These are phyloP conservation scores for Lathyrus aphaca DNA, from an alignment of 306 rosid species.

Conservation along the genomic window DNA sequence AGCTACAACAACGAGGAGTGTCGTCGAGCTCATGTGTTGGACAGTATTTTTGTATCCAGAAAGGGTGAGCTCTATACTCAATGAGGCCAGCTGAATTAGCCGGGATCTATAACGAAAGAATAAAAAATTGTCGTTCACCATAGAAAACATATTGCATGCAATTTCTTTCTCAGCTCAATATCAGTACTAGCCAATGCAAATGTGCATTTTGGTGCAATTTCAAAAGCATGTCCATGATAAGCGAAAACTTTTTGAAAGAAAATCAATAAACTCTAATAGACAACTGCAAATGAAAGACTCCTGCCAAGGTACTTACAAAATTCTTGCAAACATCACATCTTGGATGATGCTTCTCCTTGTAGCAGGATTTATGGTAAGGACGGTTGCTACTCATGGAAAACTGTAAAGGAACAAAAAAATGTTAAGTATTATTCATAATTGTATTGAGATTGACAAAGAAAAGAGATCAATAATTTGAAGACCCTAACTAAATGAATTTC, in stretches of 20 bases:
- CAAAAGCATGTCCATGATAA: too few species aligned
- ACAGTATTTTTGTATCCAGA: slow-evolving; percentile 91
- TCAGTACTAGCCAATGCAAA: too few species aligned
- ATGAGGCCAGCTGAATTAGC: slow-evolving; percentile 84
- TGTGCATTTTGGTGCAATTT: too few species aligned
- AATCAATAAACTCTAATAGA: background rate
- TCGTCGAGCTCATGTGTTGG: slow-evolving; percentile 92
- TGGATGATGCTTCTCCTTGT: slow-evolving; percentile 84
- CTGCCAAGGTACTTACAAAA: slow-evolving; percentile 62
- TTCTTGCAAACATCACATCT: slow-evolving; percentile 90
- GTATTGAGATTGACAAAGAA: slow-evolving; percentile 16
- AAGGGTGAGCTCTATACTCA: slow-evolving; percentile 97
- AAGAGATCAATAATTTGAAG: slow-evolving; percentile 21
- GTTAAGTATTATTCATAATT: slow-evolving; percentile 33
- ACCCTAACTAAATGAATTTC: slow-evolving; percentile 22
- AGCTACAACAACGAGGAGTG: slow-evolving; percentile 98
- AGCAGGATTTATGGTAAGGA: slow-evolving; percentile 91
- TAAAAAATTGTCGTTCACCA: slow-evolving; percentile 18
- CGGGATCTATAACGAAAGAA: slow-evolving; percentile 71
- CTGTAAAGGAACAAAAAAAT: slow-evolving; percentile 53
- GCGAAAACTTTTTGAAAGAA: too few species aligned
- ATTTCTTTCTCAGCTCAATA: background rate
- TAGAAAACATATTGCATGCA: background rate
- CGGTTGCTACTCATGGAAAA: slow-evolving; percentile 80
- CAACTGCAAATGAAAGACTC: slow-evolving; percentile 33